A percentile compares a stretch with the other conserved stretches of the same genome.
Evolutionary conservation across 805 yeast species (phyloP).

Genomic region (Candida xyloterini): DNA sequence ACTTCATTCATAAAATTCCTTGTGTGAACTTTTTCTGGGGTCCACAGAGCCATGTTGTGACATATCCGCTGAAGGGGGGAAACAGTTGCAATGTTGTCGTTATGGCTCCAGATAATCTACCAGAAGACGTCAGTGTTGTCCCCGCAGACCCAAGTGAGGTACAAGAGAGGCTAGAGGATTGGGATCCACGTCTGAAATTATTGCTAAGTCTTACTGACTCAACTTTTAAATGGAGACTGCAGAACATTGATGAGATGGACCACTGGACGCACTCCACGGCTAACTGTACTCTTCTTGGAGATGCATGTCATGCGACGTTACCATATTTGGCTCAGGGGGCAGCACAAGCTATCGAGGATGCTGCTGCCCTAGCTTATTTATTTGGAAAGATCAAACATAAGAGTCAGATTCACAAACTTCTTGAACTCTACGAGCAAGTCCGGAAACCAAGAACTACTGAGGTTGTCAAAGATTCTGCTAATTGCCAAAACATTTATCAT

Average conservation of each 20-base stretch:
- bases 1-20: constrained; percentile 15
- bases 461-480: constrained; percentile 15
- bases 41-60: constrained; percentile 17
- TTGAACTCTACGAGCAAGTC: constrained; percentile 11
- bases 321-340: constrained; percentile 22
- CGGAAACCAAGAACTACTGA: constrained; percentile 16
- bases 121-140: constrained; percentile 10
- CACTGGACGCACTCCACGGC: constrained; percentile 13
- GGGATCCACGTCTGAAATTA: constrained; percentile 15
- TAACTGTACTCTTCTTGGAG: constrained; percentile 16
- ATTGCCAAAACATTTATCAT: constrained; percentile 18
- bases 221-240: constrained; percentile 16
- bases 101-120: constrained; percentile 17
- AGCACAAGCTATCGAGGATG: constrained; percentile 21
- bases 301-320: constrained; percentile 19
- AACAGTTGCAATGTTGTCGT: constrained; percentile 19
- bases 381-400: constrained; percentile 14
- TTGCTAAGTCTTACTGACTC: constrained; percentile 9
- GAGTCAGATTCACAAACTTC: constrained; percentile 8
- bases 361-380: constrained; percentile 15
- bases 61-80: constrained; percentile 18
- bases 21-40: constrained; percentile 20
- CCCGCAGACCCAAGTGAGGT: constrained; percentile 12
- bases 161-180: constrained; percentile 10
- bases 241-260: constrained; percentile 12